Base-by-base conservation (phyloP, 1,284 basidiomycete species). In the Tausonia pullulans region DNA sequence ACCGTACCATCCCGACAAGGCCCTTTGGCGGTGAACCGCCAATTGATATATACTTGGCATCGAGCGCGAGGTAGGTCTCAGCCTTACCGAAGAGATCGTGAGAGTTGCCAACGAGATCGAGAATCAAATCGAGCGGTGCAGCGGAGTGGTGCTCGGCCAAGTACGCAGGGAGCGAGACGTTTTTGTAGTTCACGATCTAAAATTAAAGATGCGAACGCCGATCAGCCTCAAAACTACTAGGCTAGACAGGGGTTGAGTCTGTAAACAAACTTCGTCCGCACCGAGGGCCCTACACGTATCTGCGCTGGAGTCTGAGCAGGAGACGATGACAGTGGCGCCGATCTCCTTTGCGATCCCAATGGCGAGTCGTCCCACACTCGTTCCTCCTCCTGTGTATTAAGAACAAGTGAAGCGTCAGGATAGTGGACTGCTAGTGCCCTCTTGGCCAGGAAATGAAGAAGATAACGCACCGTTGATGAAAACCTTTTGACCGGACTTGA, bases 281-380 rank as follows among this genome's bases (percentile, higher is more conserved):
- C 69, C 69, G 9, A 67, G 62, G 0, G 45, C 48, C 51, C 62
- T 62, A 43, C 64, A 61, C 27, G 61, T 58, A 2, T 64, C 57
- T 40, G 49, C 55, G 51, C 63, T 67, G 13, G 57, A 57, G 0
- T 48, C 53, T 13, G 65, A 67, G 60, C 69, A 69, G 4, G 66
- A 67, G 8, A 63, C 62, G 40, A 69, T 60, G 8, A 68, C 69
- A 46, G 54, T 58, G 46, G 65, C 64, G 4, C 69, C 69, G 16
- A 48, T 41, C 16, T 54, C 41, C 62, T 69, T 69, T 0, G 69
- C 69, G 46, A 69, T 56, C 43, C 68, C 67, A 40, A 69, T 64
- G 1, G 69, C 67, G 27, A 68, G 58, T 10, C 65, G 63, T 16
- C 69, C 69, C 58, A 69, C 69, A 40, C 63, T 60, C 45, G 67